These are phyloP conservation scores for Extremus antarcticus DNA, from an alignment of 495 filamentous ascomycete species.

Conservation along the genomic window DNA sequence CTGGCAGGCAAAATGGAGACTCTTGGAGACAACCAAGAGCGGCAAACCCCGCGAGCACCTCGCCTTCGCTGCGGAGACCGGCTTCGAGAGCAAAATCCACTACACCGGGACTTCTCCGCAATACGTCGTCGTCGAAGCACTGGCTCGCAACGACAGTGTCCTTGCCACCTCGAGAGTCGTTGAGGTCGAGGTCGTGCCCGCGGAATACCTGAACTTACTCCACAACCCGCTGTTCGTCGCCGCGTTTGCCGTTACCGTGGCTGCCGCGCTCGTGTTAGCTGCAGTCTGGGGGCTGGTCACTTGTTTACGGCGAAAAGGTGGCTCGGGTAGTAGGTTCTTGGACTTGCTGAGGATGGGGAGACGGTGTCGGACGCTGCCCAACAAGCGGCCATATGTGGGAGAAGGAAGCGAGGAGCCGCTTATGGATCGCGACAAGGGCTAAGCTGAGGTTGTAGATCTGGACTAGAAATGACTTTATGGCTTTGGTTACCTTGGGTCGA, in stretches of 20 bases:
- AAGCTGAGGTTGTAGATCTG: not conserved
- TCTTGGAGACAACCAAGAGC: not conserved
- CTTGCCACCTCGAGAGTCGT: not conserved
- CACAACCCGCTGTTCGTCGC: not conserved
- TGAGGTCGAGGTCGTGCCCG: not conserved
- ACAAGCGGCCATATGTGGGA: not conserved
- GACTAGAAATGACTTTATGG: too few species aligned
- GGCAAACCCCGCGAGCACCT: not conserved
- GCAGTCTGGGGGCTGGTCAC: not conserved
- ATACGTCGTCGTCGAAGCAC: slow-evolving; percentile 7
- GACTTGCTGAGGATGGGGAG: not conserved
- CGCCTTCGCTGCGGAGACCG: not conserved
- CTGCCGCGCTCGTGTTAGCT: not conserved
- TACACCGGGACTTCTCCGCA: not conserved
- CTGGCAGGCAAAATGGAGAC: not conserved
- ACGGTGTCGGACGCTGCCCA: not conserved
- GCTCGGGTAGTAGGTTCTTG: not conserved
- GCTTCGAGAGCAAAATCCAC: slow-evolving; percentile 7
- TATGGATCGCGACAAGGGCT: not conserved
- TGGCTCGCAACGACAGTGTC: slow-evolving; percentile 3
- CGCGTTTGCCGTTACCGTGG: not conserved
- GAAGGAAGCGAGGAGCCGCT: slow-evolving; percentile 1
- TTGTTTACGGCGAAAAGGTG: not conserved
- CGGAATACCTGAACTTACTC: not conserved
- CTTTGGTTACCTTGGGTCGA: too few species aligned